Base-by-base conservation (phyloP, 2,329 filamentous ascomycete genomes). In the Ascochyta pisi region DNA sequence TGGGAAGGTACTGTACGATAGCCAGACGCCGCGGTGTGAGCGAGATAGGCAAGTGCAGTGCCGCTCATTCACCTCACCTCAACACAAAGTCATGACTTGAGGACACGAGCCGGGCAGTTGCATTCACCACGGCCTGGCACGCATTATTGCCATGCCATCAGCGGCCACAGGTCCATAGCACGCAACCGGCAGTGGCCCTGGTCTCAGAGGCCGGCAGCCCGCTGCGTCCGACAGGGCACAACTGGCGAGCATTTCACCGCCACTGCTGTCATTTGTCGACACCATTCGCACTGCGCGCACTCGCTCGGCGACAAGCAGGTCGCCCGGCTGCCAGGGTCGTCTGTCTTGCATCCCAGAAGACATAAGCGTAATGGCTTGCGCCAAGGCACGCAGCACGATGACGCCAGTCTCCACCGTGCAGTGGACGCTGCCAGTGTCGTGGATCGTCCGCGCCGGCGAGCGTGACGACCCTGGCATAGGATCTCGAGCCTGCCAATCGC, bases 31-130 rank as follows among this genome's bases (percentile, higher is more conserved):
- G 41, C 53, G 31, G 47, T 56, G 47, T 44, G 31, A 22, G 39
- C 57, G 10, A 54, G 56, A 63, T 62, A 62, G 64, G 64, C 63
- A 65, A 54, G 50, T 62, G 58, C 58, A 41, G 55, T 55, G 58
- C 58, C 58, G 56, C 62, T 63, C 58, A 40, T 49, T 60, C 31
- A 43, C 53, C 48, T 56, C 47, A 31, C 29, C 29, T 31, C 29
- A 56, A 51, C 53, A 56, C 53, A 51, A 51, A 47, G 38, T 40
- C 53, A 56, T 56, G 53, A 51, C 47, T 29, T 50, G 52, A 55
- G 22, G 22, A 50, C 49, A 43, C 43, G 44, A 57, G 53, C 42
- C 47, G 31, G 46, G 24, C 46, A 44, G 46, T 39, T 41, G 42
- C 38, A 45, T 41, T 47, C 53, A 50, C 46, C 22, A n/a, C 29